Conservation (phyloP, 1,284 basidiomycete species). For the Psilocybe mexicana region DNA sequence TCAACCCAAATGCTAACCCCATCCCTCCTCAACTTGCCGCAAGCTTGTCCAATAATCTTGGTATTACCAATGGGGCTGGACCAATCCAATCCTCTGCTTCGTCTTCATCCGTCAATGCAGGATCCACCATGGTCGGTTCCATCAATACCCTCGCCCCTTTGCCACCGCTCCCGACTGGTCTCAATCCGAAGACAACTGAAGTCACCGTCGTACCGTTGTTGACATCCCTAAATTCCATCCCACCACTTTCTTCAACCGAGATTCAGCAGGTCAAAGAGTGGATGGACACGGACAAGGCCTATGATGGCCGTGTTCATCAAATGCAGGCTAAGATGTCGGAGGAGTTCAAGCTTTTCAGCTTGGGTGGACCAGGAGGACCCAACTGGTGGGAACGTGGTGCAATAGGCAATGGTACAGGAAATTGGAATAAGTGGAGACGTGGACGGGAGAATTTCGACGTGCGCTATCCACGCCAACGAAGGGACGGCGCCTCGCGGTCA, state of each 20-base stretch:
- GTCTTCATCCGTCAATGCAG: slow-evolving; percentile 1
- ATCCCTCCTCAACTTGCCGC: background rate
- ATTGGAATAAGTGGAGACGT: slow-evolving; percentile 40
- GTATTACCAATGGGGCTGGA: background rate
- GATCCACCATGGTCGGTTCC: background rate
- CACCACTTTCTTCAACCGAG: slow-evolving; percentile 46
- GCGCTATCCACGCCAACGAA: slow-evolving; percentile 58
- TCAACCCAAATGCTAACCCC: background rate
- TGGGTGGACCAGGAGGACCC: slow-evolving; percentile 10
- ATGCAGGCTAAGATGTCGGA: slow-evolving; percentile 47
- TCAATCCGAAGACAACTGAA: slow-evolving; percentile 64
- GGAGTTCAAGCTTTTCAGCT: slow-evolving; percentile 39
- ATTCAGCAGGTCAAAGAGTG: slow-evolving; percentile 41
- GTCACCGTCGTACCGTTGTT: slow-evolving; percentile 64
- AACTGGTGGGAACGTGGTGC: slow-evolving; percentile 20
- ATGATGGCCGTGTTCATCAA: slow-evolving; percentile 42
- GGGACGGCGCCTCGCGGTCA: slow-evolving; percentile 48
- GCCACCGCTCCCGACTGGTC: slow-evolving; percentile 7
- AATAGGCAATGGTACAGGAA: slow-evolving; percentile 29
- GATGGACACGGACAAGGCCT: slow-evolving; percentile 50
- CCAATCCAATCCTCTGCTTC: background rate
- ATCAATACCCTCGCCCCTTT: background rate
- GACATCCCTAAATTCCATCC: slow-evolving; percentile 54
- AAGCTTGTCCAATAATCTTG: background rate
- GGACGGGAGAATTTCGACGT: slow-evolving; percentile 62